Evolutionary conservation across 2,329 filamentous ascomycete species (phyloP).

Genomic region (Neopestalotiopsis clavispora): DNA sequence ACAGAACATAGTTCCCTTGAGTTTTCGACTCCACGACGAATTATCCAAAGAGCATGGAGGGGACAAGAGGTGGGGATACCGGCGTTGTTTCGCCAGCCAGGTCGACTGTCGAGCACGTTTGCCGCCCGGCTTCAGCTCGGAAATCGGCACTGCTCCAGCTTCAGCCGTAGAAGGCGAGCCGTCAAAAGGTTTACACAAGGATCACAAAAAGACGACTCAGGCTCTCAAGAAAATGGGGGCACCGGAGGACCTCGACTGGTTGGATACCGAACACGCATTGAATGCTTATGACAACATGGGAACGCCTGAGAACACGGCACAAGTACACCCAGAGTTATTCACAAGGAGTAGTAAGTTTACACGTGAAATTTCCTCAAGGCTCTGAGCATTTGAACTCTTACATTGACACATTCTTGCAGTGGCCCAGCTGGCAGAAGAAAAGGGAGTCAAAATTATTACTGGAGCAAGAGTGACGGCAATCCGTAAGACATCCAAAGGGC

Average conservation of each 20-base stretch:
- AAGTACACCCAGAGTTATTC: constrained; percentile 80
- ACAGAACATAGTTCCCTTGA: constrained; percentile 70
- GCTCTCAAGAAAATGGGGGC: constrained; percentile 33
- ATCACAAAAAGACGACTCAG: constrained; percentile 33
- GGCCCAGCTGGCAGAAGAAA: constrained; percentile 68
- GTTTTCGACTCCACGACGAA: constrained; percentile 72
- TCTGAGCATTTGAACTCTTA: neutral
- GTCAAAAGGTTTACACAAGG: constrained; percentile 34
- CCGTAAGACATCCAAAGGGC: constrained; percentile 25
- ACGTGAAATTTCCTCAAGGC: neutral
- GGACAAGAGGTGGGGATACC: constrained; percentile 72
- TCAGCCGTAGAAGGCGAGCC: constrained; percentile 15
- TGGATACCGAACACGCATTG: constrained; percentile 57
- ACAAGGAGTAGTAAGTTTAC: constrained; percentile 55
- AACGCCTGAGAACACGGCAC: constrained; percentile 68
- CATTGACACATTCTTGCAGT: constrained; percentile 45
- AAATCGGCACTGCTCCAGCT: neutral
- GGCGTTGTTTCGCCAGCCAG: constrained; percentile 44
- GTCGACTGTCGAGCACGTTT: constrained; percentile 36
- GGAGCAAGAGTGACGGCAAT: constrained; percentile 28
- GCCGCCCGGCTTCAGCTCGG: constrained; percentile 26
- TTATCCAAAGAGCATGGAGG: constrained; percentile 72
- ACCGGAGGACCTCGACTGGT: constrained; percentile 72
- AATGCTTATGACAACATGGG: constrained; percentile 39
- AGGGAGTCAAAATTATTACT: constrained; percentile 45